phyloP scores from a whole-genome alignment of 208 protist genomes.

The Acanthamoeba royreba region DNA sequence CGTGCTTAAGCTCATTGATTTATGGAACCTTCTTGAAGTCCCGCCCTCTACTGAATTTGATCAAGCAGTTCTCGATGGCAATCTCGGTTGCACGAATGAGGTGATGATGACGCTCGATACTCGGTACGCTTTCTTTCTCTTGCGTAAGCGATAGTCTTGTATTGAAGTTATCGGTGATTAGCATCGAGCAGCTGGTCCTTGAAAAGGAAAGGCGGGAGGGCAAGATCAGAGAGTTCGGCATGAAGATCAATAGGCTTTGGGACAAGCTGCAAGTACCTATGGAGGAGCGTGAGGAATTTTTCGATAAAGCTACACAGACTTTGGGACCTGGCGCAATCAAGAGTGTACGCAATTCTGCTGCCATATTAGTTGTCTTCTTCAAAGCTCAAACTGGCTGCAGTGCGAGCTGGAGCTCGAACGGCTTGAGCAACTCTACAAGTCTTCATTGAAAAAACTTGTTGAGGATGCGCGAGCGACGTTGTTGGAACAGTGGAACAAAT shows the following conservation, averaged over 20 bases:
- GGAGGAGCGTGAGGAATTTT: not conserved
- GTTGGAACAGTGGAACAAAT: not conserved
- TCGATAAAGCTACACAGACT: not conserved
- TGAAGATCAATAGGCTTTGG: not conserved
- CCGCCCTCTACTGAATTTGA: not conserved
- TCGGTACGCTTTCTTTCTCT: not conserved
- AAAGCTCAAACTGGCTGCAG: not conserved
- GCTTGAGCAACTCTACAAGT: not conserved
- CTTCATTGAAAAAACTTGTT: not conserved
- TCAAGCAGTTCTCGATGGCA: not conserved
- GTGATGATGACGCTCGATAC: not conserved
- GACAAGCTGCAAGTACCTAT: not conserved
- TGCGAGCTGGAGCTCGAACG: not conserved
- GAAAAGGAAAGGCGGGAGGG: not conserved
- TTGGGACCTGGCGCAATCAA: not conserved
- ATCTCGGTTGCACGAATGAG: not conserved
- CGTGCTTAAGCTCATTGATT: not conserved
- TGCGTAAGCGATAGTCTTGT: too few species aligned
- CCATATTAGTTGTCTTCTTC: not conserved
- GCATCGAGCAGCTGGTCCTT: not conserved
- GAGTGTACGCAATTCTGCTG: not conserved
- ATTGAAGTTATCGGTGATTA: too few species aligned
- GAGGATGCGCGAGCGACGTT: not conserved
- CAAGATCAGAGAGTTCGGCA: not conserved
- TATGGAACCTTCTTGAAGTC: not conserved